Evolutionary conservation across 495 filamentous ascomycete genomes (phyloP).

Genomic region (Astrothelium subdiscretum): DNA sequence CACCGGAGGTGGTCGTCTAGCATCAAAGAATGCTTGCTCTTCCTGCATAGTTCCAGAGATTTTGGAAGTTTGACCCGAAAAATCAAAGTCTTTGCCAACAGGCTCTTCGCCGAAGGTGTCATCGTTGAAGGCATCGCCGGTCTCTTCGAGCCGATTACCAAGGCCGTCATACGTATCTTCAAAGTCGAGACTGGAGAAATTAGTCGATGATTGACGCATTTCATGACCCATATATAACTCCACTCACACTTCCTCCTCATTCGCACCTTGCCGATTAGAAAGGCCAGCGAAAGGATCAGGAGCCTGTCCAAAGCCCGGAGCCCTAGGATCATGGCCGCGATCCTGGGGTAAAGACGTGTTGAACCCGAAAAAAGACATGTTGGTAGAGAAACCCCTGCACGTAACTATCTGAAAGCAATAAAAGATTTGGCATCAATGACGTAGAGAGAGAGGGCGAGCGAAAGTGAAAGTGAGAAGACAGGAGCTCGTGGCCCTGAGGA

Average conservation of each 20-base stretch:
- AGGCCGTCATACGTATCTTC: slow-evolving; percentile 98
- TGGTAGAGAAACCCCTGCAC: neutral
- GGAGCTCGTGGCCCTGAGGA: neutral
- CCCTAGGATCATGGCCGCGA: slow-evolving; percentile 40
- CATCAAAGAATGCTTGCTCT: slow-evolving; percentile 66
- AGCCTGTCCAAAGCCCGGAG: slow-evolving; percentile 67
- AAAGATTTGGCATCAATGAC: too few relatives aligned
- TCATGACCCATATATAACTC: neutral
- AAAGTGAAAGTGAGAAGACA: too few relatives aligned
- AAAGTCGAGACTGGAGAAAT: slow-evolving; percentile 59
- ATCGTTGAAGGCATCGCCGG: slow-evolving; percentile 91
- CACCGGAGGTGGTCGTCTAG: slow-evolving; percentile 19
- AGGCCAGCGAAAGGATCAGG: slow-evolving; percentile 85
- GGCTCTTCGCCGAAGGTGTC: slow-evolving; percentile 75
- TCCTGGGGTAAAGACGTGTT: slow-evolving; percentile 55
- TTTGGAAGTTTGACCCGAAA: slow-evolving; percentile 82
- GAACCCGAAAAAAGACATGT: slow-evolving; percentile 85
- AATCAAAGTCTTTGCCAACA: slow-evolving; percentile 87
- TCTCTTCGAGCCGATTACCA: slow-evolving; percentile 82
- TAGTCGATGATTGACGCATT: neutral
- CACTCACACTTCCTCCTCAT: slow-evolving; percentile 63
- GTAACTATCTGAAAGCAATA: neutral
- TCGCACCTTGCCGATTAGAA: slow-evolving; percentile 35
- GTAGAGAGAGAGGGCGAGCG: too few relatives aligned
- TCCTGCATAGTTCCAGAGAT: slow-evolving; percentile 75